Conservation (phyloP, 176 grass and related monocot genomes). For the Triticum urartu region DNA sequence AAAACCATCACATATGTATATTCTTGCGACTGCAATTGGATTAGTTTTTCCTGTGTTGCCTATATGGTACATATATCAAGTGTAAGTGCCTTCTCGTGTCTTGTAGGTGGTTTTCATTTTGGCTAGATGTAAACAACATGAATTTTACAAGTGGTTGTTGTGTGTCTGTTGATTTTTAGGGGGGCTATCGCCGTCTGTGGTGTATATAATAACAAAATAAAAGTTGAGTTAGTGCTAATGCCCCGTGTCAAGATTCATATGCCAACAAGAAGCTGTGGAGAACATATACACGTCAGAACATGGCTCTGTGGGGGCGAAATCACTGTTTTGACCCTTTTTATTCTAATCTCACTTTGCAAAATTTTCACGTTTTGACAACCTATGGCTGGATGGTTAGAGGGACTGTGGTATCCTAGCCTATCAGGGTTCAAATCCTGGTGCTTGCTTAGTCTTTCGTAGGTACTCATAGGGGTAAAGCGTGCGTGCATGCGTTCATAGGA, state of each 20-base stretch:
- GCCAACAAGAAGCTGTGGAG: neutral
- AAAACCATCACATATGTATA: slow-evolving; percentile 37
- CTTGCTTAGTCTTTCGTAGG: no score
- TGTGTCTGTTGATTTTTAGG: slow-evolving; percentile 21
- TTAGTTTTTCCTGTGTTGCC: slow-evolving; percentile 13
- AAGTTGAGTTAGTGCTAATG: neutral
- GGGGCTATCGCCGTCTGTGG: slow-evolving; percentile 20
- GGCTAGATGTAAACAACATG: slow-evolving; percentile 16
- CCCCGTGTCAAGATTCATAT: neutral
- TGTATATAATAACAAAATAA: slow-evolving; percentile 8
- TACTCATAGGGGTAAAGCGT: no score
- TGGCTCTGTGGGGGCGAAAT: no score
- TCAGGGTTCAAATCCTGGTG: no score
- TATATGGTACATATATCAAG: slow-evolving; percentile 2
- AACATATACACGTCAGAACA: neutral
- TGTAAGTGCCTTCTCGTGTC: slow-evolving; percentile 1
- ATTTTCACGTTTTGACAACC: no score
- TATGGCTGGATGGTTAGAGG: no score
- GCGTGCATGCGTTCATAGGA: no score
- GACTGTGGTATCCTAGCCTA: no score
- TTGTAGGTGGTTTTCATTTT: slow-evolving; percentile 20
- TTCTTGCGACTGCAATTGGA: slow-evolving; percentile 46
- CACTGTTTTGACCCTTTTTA: no score
- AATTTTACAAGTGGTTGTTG: neutral
- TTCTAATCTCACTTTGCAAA: no score